phyloP scores from a whole-genome alignment of 176 grass and related monocot species.

The Zoysia pacifica region DNA sequence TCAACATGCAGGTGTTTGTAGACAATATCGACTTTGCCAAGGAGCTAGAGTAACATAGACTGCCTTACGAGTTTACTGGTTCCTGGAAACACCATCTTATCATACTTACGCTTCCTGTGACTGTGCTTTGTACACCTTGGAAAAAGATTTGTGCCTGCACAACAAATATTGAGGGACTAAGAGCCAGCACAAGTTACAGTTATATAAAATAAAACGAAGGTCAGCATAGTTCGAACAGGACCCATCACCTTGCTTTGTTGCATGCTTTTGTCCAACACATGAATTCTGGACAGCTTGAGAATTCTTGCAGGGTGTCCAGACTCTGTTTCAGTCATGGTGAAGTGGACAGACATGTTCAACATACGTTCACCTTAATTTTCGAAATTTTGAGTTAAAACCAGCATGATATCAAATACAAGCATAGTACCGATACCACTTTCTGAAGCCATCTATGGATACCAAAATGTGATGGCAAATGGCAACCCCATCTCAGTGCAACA shows the following conservation, averaged over 20 bases:
- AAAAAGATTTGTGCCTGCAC: neutral
- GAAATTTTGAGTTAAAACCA: neutral
- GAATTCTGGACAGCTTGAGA: neutral
- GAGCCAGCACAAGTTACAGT: neutral
- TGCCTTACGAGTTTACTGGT: neutral
- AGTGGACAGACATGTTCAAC: neutral
- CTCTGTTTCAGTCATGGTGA: neutral
- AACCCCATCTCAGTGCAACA: neutral
- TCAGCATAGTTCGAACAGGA: neutral
- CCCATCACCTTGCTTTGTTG: neutral
- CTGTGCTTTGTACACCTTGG: neutral
- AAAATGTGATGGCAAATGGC: neutral
- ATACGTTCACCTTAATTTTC: neutral
- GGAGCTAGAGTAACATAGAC: constrained; percentile 52
- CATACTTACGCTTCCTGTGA: neutral
- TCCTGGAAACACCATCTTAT: neutral
- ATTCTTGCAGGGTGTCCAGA: neutral
- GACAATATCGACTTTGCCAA: constrained; percentile 73
- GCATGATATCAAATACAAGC: neutral
- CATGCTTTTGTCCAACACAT: neutral
- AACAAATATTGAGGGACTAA: neutral
- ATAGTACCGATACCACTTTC: neutral
- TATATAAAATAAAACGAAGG: neutral
- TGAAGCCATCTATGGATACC: neutral
- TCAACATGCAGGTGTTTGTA: constrained; percentile 64